phyloP scores from a whole-genome alignment of 1,284 basidiomycete genomes.

The Stereum hirsutum region DNA sequence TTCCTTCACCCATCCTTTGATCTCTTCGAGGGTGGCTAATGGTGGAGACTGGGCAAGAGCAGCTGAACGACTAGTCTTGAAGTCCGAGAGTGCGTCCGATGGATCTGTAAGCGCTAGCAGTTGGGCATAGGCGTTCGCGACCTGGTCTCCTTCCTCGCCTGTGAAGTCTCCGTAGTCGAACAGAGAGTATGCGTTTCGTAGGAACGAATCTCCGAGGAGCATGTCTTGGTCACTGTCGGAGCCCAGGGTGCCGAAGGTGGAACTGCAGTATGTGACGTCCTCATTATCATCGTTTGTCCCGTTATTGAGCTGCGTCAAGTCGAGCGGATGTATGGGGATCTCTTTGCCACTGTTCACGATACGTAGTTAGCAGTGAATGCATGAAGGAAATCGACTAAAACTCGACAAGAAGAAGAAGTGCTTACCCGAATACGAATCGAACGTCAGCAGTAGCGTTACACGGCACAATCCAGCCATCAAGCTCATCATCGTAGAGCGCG shows the following conservation, averaged over 20 bases:
- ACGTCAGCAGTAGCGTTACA: constrained; percentile 16
- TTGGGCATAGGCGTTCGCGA: not conserved
- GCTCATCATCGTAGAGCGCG: constrained; percentile 13
- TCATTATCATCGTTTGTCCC: not conserved
- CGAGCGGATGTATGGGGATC: constrained; percentile 18
- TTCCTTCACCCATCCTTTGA: too few relatives aligned
- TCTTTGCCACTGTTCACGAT: constrained; percentile 7
- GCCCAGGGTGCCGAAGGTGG: constrained; percentile 15
- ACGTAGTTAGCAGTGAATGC: not conserved
- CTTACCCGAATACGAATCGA: constrained; percentile 20
- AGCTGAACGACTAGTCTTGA: not conserved
- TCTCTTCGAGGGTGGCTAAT: not conserved
- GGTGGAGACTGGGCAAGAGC: not conserved
- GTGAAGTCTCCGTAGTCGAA: constrained; percentile 4
- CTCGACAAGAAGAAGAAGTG: too few relatives aligned
- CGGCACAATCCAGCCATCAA: constrained; percentile 16
- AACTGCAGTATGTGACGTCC: constrained; percentile 1
- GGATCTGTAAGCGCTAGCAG: constrained; percentile 1
- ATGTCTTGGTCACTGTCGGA: constrained; percentile 18
- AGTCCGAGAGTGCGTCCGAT: not conserved
- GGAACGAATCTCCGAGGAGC: constrained; percentile 29
- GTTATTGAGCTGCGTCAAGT: constrained; percentile 18
- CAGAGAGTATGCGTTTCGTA: constrained; percentile 31
- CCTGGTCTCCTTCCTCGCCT: not conserved
- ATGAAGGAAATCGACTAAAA: not conserved